Conservation (phyloP, 2,329 filamentous ascomycete genomes). For the Eurotiales sp. region DNA sequence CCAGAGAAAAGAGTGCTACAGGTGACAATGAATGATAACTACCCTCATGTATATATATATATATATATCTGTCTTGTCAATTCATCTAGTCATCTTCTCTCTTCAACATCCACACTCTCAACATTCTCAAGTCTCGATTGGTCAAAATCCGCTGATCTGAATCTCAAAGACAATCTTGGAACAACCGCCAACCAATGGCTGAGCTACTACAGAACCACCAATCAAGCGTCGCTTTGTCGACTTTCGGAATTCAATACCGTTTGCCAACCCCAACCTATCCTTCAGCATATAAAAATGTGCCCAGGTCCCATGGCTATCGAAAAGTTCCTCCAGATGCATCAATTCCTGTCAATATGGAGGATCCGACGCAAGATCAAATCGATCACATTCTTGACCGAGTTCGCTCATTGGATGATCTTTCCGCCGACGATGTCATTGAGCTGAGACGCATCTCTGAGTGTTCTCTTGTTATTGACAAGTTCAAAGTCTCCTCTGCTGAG, state of each 20-base stretch:
- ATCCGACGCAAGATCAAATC: slow-evolving; percentile 5
- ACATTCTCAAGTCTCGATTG: too few relatives aligned
- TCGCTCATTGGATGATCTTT: slow-evolving; percentile 9
- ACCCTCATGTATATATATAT: not conserved
- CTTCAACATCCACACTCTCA: too few relatives aligned
- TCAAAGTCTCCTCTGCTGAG: slow-evolving; percentile 3
- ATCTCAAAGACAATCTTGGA: too few relatives aligned
- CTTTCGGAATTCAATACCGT: not conserved
- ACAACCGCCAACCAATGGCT: too few relatives aligned
- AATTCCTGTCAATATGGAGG: not conserved
- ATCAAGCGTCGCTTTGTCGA: not conserved
- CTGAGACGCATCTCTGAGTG: not conserved
- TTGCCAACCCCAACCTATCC: not conserved
- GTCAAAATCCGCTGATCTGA: too few relatives aligned
- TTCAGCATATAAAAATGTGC: slow-evolving; percentile 9
- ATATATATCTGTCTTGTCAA: too few relatives aligned
- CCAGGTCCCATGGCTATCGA: not conserved
- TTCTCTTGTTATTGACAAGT: slow-evolving; percentile 9
- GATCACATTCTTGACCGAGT: slow-evolving; percentile 1
- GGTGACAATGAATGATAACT: slow-evolving; percentile 5
- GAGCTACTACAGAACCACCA: too few relatives aligned
- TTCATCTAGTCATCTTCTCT: too few relatives aligned
- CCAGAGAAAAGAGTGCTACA: slow-evolving; percentile 2
- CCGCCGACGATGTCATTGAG: not conserved
- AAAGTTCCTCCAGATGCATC: not conserved